Conservation (phyloP, 31 red algal genomes). For the Odonthalia washingtoniensis region DNA sequence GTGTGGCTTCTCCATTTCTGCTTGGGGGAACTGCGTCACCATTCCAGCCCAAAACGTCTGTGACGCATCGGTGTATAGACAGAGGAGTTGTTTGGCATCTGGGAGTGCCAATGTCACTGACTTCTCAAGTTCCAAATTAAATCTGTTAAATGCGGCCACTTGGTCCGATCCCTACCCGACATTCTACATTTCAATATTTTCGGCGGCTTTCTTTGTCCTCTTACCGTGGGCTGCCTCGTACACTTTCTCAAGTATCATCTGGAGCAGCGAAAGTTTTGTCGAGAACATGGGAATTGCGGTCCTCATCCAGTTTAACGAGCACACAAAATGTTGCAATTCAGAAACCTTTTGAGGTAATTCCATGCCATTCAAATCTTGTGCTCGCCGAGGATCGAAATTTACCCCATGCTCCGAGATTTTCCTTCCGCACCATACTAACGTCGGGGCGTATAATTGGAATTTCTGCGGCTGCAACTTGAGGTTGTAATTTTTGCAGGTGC, state of each 20-base stretch:
- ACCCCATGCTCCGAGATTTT: conserved; percentile 23
- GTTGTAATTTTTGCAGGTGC: not conserved
- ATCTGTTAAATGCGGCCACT: not conserved
- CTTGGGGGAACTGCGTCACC: conserved; percentile 16
- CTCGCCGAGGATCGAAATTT: not conserved
- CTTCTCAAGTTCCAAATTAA: conserved; percentile 19
- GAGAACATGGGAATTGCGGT: conserved; percentile 38
- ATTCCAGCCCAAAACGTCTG: conserved; percentile 49
- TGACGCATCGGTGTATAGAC: too few relatives aligned
- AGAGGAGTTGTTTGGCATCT: conserved; percentile 12
- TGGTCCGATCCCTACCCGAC: conserved; percentile 9
- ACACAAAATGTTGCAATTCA: conserved; percentile 35
- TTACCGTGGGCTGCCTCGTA: not conserved
- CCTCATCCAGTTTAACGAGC: conserved; percentile 13
- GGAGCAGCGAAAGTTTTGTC: not conserved
- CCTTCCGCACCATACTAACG: too few relatives aligned
- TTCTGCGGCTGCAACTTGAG: conserved; percentile 26
- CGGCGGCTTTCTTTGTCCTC: conserved; percentile 9
- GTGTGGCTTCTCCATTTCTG: not conserved
- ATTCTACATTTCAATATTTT: not conserved
- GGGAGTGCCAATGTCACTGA: conserved; percentile 22
- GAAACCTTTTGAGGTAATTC: not conserved
- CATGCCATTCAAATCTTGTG: not conserved
- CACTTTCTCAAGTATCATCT: conserved; percentile 32
- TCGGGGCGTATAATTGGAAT: not conserved